Percentiles rank a stretch among this genome's conserved stretches.
phyloP scores from a whole-genome alignment of 805 yeast genomes.

The Yamadazyma paraphyllophila region DNA sequence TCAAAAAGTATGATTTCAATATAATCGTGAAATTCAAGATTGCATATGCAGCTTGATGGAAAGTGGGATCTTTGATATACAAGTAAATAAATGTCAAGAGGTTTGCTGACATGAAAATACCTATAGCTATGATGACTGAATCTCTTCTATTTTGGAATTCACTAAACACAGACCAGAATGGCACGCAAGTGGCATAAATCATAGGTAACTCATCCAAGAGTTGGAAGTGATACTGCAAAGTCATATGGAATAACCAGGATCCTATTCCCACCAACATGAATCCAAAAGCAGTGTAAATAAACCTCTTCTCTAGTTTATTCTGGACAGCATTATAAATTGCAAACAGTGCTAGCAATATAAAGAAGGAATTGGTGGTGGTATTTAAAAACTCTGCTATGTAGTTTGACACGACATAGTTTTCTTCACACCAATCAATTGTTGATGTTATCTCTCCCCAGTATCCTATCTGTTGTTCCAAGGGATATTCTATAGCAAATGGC shows the following conservation, averaged over 20 bases:
- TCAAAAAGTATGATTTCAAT: conserved; percentile 52
- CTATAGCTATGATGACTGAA: conserved; percentile 45
- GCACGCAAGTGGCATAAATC: conserved; percentile 97
- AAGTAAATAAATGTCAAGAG: conserved; percentile 70
- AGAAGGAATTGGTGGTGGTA: conserved; percentile 71
- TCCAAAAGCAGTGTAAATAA: conserved; percentile 69
- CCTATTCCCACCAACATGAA: conserved; percentile 91
- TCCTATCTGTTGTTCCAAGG: conserved; percentile 54
- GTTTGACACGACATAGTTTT: conserved; percentile 82
- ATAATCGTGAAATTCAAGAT: conserved; percentile 72
- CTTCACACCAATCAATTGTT: conserved; percentile 99
- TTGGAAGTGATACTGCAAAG: conserved; percentile 84
- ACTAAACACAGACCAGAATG: conserved; percentile 80
- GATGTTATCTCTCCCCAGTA: conserved; percentile 85
- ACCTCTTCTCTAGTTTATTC: conserved; percentile 67
- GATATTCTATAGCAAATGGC: conserved; percentile 54
- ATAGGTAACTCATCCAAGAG: conserved; percentile 93
- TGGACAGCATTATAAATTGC: conserved; percentile 60
- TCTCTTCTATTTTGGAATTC: conserved; percentile 46
- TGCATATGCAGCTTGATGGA: conserved; percentile 88
- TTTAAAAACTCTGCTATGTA: conserved; percentile 91
- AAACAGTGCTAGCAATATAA: conserved; percentile 53
- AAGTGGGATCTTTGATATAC: conserved; percentile 73
- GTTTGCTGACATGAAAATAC: conserved; percentile 53
- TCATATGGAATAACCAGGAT: conserved; percentile 95